These are phyloP conservation scores for Pichia sorboxylosa DNA, from an alignment of 1,139 yeast species.

Conservation along the genomic window DNA sequence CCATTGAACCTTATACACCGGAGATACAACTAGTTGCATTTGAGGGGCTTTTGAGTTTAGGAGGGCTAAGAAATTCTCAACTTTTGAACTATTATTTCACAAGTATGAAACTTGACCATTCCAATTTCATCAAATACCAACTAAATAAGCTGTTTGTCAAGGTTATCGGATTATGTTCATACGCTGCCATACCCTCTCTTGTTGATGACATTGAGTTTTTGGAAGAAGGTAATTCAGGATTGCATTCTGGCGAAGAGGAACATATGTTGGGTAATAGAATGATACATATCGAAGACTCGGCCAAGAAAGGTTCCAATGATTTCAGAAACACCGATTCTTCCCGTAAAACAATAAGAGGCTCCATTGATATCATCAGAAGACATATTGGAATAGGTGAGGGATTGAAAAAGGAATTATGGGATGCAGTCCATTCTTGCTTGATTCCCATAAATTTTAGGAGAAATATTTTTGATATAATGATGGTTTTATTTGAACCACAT, in stretches of 20 bases:
- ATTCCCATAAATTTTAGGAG: conserved; percentile 52
- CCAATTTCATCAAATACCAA: conserved; percentile 40
- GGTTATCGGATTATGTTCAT: conserved; percentile 58
- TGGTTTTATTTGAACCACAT: conserved; percentile 53
- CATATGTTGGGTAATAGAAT: conserved; percentile 24
- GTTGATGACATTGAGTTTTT: conserved; percentile 52
- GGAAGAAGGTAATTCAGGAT: conserved; percentile 1
- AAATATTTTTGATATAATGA: conserved; percentile 51
- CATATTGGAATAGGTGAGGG: conserved; percentile 58
- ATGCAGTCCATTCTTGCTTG: conserved; percentile 49
- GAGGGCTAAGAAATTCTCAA: conserved; percentile 59
- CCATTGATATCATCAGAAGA: conserved; percentile 54
- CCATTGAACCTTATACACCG: conserved; percentile 36
- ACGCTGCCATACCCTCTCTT: conserved; percentile 43
- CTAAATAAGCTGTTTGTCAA: conserved; percentile 37
- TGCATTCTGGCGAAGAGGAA: neutral
- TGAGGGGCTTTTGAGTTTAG: conserved; percentile 55
- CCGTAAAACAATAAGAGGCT: conserved; percentile 44
- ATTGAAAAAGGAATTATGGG: conserved; percentile 54
- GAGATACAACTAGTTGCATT: conserved; percentile 62
- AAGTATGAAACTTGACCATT: conserved; percentile 43
- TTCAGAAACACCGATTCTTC: conserved; percentile 39
- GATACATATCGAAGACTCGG: conserved; percentile 41
- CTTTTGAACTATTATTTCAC: conserved; percentile 54
- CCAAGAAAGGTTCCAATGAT: conserved; percentile 28